Evolutionary conservation across 805 yeast genomes (phyloP), one percentile per base, ranked within the genome.

Genomic region (Wickerhamiella australiensis): DNA sequence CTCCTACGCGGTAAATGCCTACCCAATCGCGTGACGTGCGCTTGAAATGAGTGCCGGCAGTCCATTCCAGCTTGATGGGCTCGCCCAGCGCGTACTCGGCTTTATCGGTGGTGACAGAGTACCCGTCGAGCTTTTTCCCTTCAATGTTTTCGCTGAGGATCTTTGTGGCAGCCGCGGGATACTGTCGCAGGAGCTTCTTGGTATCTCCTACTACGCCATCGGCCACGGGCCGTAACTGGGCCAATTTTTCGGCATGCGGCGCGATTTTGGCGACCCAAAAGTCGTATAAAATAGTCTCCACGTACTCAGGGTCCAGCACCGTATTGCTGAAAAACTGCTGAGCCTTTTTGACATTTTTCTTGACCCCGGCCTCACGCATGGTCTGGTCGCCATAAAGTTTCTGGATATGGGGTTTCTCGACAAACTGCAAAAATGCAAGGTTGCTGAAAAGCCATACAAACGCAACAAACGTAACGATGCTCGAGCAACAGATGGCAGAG

Each of bases 371-470:
- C 31, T 73, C 73, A 54, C 79, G 68, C 13, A 29, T 33, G 45
- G 75, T 61, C 49, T 68, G 70, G 53, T 77, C 78, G 21, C 94
- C 94, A 59, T 84, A 84, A 3, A 84, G 70, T 59, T 77, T 79
- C 51, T 77, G 73, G 83, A 84, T 80, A 59, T 84, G 94, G 27
- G 82, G 78, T 58, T 77, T 79, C 59, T 84, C 94, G 52, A 84
- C 80, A 59, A 79, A 79, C 55, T 78, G 78, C 53, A 83, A 77
- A 55, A 85, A 70, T n/a, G 77, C 64, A 51, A 83, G 73, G 58
- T 79, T 80, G 53, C 79, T 76, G 8, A 72, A 61, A 1, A 85
- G 77, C 85, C 88, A 84, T 38, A 81, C 62, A 56, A 75, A 68
- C 0, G 82, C 76, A 45, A 82, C 58, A 49, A 75, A 67, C 43